Evolutionary conservation across 768 basidiomycete species (phyloP).

Genomic region (Dacryopinax primogenitus): DNA sequence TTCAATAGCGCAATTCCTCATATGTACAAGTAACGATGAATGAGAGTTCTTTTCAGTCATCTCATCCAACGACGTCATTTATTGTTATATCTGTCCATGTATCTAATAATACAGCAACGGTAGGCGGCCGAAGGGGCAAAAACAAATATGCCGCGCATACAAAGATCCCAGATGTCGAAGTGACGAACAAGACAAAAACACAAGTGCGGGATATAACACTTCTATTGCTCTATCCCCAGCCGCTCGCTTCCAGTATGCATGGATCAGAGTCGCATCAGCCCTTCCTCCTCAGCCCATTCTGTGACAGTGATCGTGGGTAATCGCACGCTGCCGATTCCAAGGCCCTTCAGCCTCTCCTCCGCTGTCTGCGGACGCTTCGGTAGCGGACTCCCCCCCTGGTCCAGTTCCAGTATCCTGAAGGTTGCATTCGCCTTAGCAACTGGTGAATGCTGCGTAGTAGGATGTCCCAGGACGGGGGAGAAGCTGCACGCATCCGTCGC

Average conservation of each 20-base stretch:
- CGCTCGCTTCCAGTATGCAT: neutral
- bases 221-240: neutral
- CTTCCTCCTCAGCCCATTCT: slow-evolving; percentile 2
- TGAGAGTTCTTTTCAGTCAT: neutral
- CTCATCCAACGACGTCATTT: neutral
- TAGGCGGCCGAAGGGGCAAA: neutral
- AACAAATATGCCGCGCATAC: neutral
- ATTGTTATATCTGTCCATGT: neutral
- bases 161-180: neutral
- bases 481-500: neutral
- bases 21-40: slow-evolving; percentile 1
- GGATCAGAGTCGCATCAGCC: neutral
- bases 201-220: neutral
- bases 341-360: neutral
- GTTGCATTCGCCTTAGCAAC: neutral
- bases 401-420: slow-evolving; percentile 2
- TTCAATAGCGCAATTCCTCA: neutral
- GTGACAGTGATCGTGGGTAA: neutral
- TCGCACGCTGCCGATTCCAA: neutral
- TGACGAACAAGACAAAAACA: neutral
- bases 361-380: neutral
- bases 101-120: neutral
- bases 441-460: neutral
- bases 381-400: neutral
- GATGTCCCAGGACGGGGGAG: neutral